These are phyloP conservation scores for Brettanomyces custersianus DNA, from an alignment of 805 yeast species.

Conservation along the genomic window DNA sequence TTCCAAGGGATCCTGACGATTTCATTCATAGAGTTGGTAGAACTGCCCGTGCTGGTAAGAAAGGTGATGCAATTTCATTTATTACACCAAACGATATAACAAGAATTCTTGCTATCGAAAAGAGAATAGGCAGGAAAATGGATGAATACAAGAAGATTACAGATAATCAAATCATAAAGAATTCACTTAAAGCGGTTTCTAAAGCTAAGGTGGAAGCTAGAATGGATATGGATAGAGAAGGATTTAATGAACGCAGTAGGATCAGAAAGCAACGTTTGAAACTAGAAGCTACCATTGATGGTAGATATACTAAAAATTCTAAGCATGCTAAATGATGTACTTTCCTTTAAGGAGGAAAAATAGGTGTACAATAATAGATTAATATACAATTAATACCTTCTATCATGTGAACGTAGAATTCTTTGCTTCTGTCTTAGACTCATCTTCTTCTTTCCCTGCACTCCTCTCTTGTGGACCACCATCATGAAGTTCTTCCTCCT, in stretches of 20 bases:
- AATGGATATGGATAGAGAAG: conserved; percentile 89
- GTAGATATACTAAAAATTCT: background rate
- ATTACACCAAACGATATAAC: conserved; percentile 80
- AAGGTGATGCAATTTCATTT: conserved; percentile 74
- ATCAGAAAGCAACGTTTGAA: conserved; percentile 13
- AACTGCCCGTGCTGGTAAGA: conserved; percentile 94
- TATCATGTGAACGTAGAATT: conserved; percentile 75
- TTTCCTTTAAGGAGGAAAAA: too few species aligned
- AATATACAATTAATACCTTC: too few species aligned
- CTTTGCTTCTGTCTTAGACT: conserved; percentile 88
- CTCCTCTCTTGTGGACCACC: conserved; percentile 94
- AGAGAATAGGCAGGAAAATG: conserved; percentile 73
- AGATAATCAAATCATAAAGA: conserved; percentile 70
- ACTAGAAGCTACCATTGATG: conserved; percentile 1
- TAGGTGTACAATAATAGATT: too few species aligned
- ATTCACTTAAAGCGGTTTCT: conserved; percentile 59
- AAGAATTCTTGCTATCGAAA: conserved; percentile 79
- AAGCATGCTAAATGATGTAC: conserved; percentile 1
- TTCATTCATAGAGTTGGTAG: conserved; percentile 88
- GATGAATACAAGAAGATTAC: conserved; percentile 59
- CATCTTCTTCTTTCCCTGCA: conserved; percentile 87
- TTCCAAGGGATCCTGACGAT: conserved; percentile 79
- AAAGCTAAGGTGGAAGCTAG: conserved; percentile 84
- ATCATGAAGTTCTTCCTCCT: conserved; percentile 98
- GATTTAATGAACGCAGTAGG: conserved; percentile 59